phyloP scores from a whole-genome alignment of 2,329 filamentous ascomycete genomes.

The Colletotrichum paranaense region DNA sequence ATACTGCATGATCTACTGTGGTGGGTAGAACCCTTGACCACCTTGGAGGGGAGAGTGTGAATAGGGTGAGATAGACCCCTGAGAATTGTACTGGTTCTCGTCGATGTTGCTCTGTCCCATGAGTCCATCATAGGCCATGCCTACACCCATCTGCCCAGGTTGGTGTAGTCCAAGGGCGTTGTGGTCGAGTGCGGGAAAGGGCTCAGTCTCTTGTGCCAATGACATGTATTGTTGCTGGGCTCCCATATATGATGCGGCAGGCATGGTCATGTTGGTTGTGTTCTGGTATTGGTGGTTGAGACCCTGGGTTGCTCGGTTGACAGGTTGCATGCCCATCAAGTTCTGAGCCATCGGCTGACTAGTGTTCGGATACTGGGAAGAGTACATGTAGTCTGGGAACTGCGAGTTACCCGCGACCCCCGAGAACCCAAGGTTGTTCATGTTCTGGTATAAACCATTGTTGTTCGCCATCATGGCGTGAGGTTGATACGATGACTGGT shows the following conservation, averaged over 20 bases:
- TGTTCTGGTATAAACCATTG: neutral
- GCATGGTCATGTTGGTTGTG: slow-evolving; percentile 44
- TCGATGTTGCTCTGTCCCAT: slow-evolving; percentile 44
- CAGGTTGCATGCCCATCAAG: slow-evolving; percentile 18
- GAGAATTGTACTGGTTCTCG: slow-evolving; percentile 50
- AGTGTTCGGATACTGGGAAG: slow-evolving; percentile 11
- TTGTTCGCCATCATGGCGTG: neutral
- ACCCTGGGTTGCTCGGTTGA: slow-evolving; percentile 22
- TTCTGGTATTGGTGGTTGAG: slow-evolving; percentile 41
- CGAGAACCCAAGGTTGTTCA: slow-evolving; percentile 7
- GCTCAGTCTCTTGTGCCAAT: slow-evolving; percentile 46
- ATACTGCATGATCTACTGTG: slow-evolving; percentile 19
- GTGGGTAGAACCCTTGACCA: slow-evolving; percentile 49
- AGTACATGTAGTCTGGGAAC: slow-evolving; percentile 27
- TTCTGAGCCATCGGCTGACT: slow-evolving; percentile 13
- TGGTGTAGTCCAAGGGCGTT: slow-evolving; percentile 52
- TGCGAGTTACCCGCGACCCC: neutral
- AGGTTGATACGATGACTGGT: slow-evolving; percentile 17
- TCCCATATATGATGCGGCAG: slow-evolving; percentile 41
- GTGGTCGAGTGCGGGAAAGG: slow-evolving; percentile 47
- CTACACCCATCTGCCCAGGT: slow-evolving; percentile 33
- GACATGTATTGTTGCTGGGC: slow-evolving; percentile 45
- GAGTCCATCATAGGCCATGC: slow-evolving; percentile 47
- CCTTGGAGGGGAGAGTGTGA: slow-evolving; percentile 53
- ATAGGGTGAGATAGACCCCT: slow-evolving; percentile 57